phyloP scores from a whole-genome alignment of 306 rosid species.

The Senna tora region DNA sequence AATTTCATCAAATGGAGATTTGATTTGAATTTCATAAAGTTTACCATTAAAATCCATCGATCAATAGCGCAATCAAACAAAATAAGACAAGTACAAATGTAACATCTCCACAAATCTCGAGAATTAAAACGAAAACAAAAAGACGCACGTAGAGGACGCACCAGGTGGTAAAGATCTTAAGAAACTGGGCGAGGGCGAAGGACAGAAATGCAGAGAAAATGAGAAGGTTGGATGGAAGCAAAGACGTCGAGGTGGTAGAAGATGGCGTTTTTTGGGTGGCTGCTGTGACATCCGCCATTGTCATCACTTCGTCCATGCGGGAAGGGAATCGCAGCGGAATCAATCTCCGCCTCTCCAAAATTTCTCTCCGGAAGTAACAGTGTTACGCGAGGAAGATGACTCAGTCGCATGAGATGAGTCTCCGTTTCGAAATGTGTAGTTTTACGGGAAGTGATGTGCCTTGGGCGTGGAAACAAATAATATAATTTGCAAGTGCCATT shows the following conservation, averaged over 20 bases:
- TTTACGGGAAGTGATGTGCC: no score
- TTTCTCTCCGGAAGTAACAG: background rate
- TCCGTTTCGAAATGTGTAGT: no score
- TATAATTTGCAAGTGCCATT: no score
- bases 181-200: conserved; percentile 2
- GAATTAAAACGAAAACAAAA: background rate
- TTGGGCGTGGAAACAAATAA: no score
- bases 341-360: background rate
- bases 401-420: no score
- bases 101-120: background rate
- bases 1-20: background rate
- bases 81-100: background rate
- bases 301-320: conserved; percentile 50
- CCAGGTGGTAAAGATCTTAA: conserved; percentile 1
- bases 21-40: background rate
- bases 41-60: background rate
- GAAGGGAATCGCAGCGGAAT: background rate
- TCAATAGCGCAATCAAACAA: background rate
- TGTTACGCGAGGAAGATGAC: background rate
- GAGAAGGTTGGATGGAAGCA: background rate
- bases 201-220: background rate
- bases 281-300: conserved; percentile 43
- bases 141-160: background rate
- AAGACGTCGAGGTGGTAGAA: background rate
- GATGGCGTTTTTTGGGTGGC: conserved; percentile 32